These are phyloP conservation scores for Suhomyces xylopsoci DNA, from an alignment of 805 yeast genomes.

Conservation along the genomic window DNA sequence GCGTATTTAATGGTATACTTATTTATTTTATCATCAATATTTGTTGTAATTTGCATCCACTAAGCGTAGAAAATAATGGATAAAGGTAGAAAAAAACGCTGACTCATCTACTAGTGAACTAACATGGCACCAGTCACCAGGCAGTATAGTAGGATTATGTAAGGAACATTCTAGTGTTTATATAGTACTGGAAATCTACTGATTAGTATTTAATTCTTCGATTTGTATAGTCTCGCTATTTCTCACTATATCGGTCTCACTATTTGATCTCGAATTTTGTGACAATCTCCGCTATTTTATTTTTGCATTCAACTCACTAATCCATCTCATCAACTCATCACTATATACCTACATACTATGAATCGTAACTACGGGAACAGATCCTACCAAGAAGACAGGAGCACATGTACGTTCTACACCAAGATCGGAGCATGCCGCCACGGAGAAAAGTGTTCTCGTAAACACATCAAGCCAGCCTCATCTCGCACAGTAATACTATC, in stretches of 20 bases:
- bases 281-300: not conserved
- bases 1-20: not conserved
- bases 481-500: conserved; percentile 66
- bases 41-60: not conserved
- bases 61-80: no score
- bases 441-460: conserved; percentile 81
- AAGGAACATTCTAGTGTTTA: no score
- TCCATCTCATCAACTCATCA: not conserved
- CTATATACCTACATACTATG: not conserved
- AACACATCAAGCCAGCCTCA: conserved; percentile 61
- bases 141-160: no score
- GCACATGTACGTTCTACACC: conserved; percentile 56
- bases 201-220: not conserved
- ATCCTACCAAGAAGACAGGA: conserved; percentile 5
- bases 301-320: not conserved
- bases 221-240: not conserved
- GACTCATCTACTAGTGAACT: no score
- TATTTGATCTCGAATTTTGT: not conserved
- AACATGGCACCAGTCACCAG: not conserved
- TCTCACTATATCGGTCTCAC: not conserved
- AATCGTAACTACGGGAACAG: not conserved
- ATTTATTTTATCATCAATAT: not conserved
- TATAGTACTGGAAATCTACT: not conserved
- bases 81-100: no score
- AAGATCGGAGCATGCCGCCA: conserved; percentile 93